Evolutionary conservation across 148 eudicot genomes (phyloP), one percentile per base, ranked within the genome.

Genomic region (Rhododendron simsii): DNA sequence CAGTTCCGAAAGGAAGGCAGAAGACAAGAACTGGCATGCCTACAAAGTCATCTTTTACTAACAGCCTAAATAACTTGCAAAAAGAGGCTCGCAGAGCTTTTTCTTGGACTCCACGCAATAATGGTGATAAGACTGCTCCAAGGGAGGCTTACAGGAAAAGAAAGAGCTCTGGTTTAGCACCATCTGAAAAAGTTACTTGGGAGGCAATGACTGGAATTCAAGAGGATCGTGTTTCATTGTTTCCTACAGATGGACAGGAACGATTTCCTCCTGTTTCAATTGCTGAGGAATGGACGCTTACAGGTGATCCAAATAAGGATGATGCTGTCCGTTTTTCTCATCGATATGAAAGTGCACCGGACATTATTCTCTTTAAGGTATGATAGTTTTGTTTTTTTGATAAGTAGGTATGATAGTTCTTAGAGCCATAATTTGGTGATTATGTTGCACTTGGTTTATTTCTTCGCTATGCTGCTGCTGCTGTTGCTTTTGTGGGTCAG

Each of bases 201-300:
- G 99, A 98, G 90, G 96, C 98, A 86, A 94, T 95, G 98, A 85
- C 97, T 59, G 96, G 98, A 55, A 94, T 98, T 86, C 97, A 94
- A 82, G 99, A 98, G 90, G 99, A 98, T 81, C 92, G 92, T 76
- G 93, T 80, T 75, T 82, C 93, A 84, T 88, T 91, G n/a, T 91
- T 83, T 84, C 69, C 98, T 85, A 86, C 88, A 39, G 99, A 98
- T 87, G 98, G 98, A 37, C 98, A 94, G 89, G 99, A 98, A 61
- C 91, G 98, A 47, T 92, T 94, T 87, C 94, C 98, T 83, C 91
- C 98, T 86, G 94, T 91, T 75, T 91, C 98, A 37, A 91, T 94
- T 83, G 87, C 98, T 83, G 98, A 96, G 81, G 98, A 95, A 84
- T 98, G 99, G 99, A 98, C 94, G 98, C 96, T 98, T 48, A 98